Evolutionary conservation across 2,329 filamentous ascomycete genomes (phyloP).

Genomic region (Colletotrichum falcatum): DNA sequence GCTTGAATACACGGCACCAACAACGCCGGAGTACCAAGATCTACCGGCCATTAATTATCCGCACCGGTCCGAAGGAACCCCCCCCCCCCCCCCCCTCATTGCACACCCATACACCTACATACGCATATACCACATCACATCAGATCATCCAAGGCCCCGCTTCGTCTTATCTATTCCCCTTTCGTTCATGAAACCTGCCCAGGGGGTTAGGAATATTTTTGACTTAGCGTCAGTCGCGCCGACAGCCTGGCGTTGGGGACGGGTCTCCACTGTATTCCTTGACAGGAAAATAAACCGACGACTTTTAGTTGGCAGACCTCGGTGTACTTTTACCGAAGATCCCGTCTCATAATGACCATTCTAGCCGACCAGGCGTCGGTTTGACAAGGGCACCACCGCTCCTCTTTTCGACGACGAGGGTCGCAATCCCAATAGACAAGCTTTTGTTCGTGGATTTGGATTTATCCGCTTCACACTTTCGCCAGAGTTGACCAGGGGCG

Average conservation of each 20-base stretch:
- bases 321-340: slow-evolving; percentile 4
- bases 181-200: slow-evolving; percentile 7
- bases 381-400: background rate
- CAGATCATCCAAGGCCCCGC: slow-evolving; percentile 24
- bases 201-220: background rate
- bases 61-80: slow-evolving; percentile 35
- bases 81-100: background rate
- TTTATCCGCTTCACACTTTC: slow-evolving; percentile 23
- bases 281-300: background rate
- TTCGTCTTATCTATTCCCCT: slow-evolving; percentile 30
- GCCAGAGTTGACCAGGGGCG: background rate
- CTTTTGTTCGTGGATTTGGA: slow-evolving; percentile 28
- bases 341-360: background rate
- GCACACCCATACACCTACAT: background rate
- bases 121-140: slow-evolving; percentile 12
- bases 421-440: background rate
- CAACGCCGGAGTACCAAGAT: slow-evolving; percentile 15
- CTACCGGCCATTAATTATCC: slow-evolving; percentile 27
- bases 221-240: background rate
- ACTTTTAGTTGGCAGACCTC: background rate
- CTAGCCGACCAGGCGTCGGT: background rate
- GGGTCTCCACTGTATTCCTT: background rate
- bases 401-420: background rate
- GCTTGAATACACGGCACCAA: background rate
- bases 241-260: background rate